A percentile compares a stretch with the other conserved stretches of the same genome.
These are phyloP conservation scores for Oryza punctata DNA, from an alignment of 176 grass and related monocot species.

Conservation along the genomic window DNA sequence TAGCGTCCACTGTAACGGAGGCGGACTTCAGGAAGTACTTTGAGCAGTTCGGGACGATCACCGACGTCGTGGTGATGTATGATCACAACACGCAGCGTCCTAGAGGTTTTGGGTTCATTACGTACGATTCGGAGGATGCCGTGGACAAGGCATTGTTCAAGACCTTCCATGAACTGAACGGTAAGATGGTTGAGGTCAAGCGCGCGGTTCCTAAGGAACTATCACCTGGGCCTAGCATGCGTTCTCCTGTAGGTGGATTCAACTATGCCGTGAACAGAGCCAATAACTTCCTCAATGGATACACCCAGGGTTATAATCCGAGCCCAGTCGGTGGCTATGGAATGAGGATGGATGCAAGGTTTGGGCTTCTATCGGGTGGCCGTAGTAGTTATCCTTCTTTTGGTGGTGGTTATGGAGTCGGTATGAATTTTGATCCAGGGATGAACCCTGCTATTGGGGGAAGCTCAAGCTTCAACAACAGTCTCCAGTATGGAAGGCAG, in stretches of 20 bases:
- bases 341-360: conserved; percentile 73
- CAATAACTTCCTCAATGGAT: conserved; percentile 85
- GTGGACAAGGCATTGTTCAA: conserved; percentile 82
- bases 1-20: conserved; percentile 83
- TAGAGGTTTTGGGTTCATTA: conserved; percentile 94
- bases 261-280: conserved; percentile 60
- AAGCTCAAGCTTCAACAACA: conserved; percentile 69
- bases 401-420: conserved; percentile 69
- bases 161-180: conserved; percentile 92
- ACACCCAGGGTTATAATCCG: conserved; percentile 66
- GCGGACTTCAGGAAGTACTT: conserved; percentile 84
- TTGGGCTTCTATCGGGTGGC: conserved; percentile 55
- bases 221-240: conserved; percentile 67
- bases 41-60: conserved; percentile 82
- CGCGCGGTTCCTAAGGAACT: conserved; percentile 83
- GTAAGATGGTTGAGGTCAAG: conserved; percentile 95
- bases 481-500: conserved; percentile 56
- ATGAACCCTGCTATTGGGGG: conserved; percentile 60
- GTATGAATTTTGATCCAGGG: conserved; percentile 70
- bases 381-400: conserved; percentile 77
- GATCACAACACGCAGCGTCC: conserved; percentile 92
- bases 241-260: conserved; percentile 64
- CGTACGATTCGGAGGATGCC: conserved; percentile 77
- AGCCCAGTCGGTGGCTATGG: conserved; percentile 73
- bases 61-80: conserved; percentile 88